phyloP scores from a whole-genome alignment of 208 protist genomes.

The Phytomonas francai region DNA sequence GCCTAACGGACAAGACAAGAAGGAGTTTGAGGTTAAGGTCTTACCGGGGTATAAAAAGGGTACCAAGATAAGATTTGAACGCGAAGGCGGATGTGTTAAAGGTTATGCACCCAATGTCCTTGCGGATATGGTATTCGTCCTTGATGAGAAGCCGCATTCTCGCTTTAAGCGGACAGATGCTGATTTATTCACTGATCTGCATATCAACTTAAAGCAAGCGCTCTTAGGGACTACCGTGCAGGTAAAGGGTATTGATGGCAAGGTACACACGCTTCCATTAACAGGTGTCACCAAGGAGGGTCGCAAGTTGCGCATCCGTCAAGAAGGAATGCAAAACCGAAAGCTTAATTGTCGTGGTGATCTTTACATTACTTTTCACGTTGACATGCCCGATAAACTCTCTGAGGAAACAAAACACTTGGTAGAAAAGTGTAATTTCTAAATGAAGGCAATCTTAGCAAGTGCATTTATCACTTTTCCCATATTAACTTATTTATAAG shows the following conservation, averaged over 20 bases:
- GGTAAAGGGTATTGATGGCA: constrained; percentile 60
- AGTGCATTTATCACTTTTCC: not conserved
- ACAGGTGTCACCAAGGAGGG: constrained; percentile 72
- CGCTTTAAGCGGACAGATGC: constrained; percentile 84
- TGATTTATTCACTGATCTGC: constrained; percentile 74
- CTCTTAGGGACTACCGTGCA: constrained; percentile 69
- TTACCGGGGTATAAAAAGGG: constrained; percentile 95
- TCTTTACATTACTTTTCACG: constrained; percentile 63
- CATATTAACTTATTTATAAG: constrained; percentile 10
- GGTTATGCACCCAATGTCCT: constrained; percentile 84
- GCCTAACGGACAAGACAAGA: constrained; percentile 67
- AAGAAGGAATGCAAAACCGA: constrained; percentile 66
- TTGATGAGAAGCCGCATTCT: constrained; percentile 92
- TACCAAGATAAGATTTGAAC: constrained; percentile 94
- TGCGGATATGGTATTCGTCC: constrained; percentile 94
- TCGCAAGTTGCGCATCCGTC: constrained; percentile 57
- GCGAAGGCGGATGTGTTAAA: constrained; percentile 76
- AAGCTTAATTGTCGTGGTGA: constrained; percentile 65
- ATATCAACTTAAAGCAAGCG: constrained; percentile 80
- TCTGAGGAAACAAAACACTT: constrained; percentile 63
- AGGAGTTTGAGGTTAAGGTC: constrained; percentile 90
- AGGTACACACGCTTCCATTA: constrained; percentile 40
- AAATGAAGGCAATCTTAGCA: constrained; percentile 13
- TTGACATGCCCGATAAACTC: constrained; percentile 76
- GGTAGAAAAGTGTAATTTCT: constrained; percentile 78